Evolutionary conservation across 352 stramenopile species (phyloP).

Genomic region (Phytophthora uliginosa): DNA sequence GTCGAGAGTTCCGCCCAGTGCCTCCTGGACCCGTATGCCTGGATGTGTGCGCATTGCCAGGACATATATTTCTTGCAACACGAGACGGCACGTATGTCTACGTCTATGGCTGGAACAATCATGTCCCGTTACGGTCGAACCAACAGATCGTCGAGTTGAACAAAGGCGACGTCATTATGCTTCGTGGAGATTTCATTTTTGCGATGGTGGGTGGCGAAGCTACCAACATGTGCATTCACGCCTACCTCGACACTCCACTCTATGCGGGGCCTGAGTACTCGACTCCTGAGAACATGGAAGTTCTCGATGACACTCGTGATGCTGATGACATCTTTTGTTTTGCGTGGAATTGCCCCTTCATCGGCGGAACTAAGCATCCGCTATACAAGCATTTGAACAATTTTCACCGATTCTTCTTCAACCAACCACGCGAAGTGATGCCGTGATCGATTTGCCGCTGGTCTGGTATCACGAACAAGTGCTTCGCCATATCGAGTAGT

Average conservation of each 20-base stretch:
- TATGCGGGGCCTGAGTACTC: too few species aligned
- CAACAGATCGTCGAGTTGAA: background rate
- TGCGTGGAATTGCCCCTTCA: background rate
- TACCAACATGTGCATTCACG: too few species aligned
- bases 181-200: too few species aligned
- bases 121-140: background rate
- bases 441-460: background rate
- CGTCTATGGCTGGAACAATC: conserved; percentile 1
- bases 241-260: too few species aligned
- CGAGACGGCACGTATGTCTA: background rate
- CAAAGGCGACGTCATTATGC: background rate
- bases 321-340: background rate
- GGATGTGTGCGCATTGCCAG: background rate
- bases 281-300: background rate
- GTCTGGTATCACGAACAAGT: too few species aligned
- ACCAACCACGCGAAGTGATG: background rate
- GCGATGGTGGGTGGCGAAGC: too few species aligned
- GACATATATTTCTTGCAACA: background rate
- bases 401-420: background rate
- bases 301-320: background rate
- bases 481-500: too few species aligned
- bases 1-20: background rate
- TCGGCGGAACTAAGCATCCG: background rate
- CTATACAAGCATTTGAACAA: background rate
- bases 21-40: background rate